These are phyloP conservation scores for Passiflora organensis DNA, from an alignment of 345 rosid genomes.

Conservation along the genomic window DNA sequence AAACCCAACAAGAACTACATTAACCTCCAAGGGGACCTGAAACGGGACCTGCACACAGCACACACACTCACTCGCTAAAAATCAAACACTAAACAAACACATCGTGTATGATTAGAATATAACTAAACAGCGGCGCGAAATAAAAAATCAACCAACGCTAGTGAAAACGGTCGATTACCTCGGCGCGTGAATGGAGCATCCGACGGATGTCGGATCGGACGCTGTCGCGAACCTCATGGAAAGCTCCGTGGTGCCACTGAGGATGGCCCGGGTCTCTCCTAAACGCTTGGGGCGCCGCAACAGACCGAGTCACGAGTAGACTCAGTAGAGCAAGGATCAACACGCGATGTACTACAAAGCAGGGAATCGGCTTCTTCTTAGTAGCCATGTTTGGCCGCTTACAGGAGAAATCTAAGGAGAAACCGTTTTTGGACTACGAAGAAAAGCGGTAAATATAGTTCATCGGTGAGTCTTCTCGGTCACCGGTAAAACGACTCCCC, in stretches of 20 bases:
- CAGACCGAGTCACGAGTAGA: conserved; percentile 6
- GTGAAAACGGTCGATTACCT: conserved; percentile 35
- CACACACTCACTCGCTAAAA: not conserved
- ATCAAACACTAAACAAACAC: not conserved
- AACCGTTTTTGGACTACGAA: too few relatives aligned
- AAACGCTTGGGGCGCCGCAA: conserved; percentile 67
- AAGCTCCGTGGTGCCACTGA: conserved; percentile 98
- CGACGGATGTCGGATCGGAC: conserved; percentile 91
- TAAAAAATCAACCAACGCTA: not conserved
- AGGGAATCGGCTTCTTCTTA: not conserved
- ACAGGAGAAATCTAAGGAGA: too few relatives aligned
- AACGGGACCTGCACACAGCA: conserved; percentile 72
- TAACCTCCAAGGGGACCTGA: conserved; percentile 94
- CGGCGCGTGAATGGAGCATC: conserved; percentile 97
- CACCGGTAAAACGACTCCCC: too few relatives aligned
- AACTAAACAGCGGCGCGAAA: not conserved
- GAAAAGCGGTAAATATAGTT: too few relatives aligned
- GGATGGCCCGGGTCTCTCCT: conserved; percentile 86
- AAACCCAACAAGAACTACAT: conserved; percentile 79
- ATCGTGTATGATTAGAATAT: not conserved
- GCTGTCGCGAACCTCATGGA: conserved; percentile 78
- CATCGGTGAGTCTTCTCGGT: too few relatives aligned
- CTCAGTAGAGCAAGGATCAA: conserved; percentile 6
- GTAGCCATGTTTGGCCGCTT: not conserved
- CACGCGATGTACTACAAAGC: too few relatives aligned